These are phyloP conservation scores for Centella asiatica DNA, from an alignment of 129 eudicot genomes.

Conservation along the genomic window DNA sequence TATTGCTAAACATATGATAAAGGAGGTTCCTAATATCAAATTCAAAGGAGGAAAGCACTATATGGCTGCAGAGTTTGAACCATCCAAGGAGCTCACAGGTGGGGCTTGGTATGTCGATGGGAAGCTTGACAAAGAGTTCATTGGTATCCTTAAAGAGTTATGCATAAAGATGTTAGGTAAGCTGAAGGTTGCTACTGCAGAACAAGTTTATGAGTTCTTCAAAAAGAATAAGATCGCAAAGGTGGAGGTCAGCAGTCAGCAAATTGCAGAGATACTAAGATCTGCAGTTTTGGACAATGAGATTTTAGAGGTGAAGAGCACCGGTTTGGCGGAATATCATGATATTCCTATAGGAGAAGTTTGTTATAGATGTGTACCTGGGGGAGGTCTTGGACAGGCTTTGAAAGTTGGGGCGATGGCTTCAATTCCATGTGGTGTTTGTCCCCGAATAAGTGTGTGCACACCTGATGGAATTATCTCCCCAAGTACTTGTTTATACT, in stretches of 20 bases:
- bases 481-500: slow-evolving; percentile 68
- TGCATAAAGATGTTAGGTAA: slow-evolving; percentile 24
- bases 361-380: slow-evolving; percentile 52
- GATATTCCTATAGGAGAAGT: slow-evolving; percentile 49
- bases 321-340: slow-evolving; percentile 62
- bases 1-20: slow-evolving; percentile 22
- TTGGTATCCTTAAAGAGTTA: slow-evolving; percentile 23
- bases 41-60: slow-evolving; percentile 44
- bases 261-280: slow-evolving; percentile 52
- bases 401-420: slow-evolving; percentile 45
- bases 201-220: slow-evolving; percentile 31
- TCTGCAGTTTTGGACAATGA: slow-evolving; percentile 68
- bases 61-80: slow-evolving; percentile 67
- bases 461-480: slow-evolving; percentile 77
- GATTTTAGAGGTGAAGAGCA: slow-evolving; percentile 68
- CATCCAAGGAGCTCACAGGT: slow-evolving; percentile 66
- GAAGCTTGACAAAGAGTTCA: slow-evolving; percentile 42
- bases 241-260: slow-evolving; percentile 34
- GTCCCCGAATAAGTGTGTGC: slow-evolving; percentile 73
- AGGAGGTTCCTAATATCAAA: slow-evolving; percentile 56
- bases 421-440: slow-evolving; percentile 75
- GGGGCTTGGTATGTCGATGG: slow-evolving; percentile 81
- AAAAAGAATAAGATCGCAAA: slow-evolving; percentile 8
- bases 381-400: slow-evolving; percentile 27
- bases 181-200: slow-evolving; percentile 47